phyloP scores from a whole-genome alignment of 1,284 basidiomycete species.

The Trichosporon sp. region DNA sequence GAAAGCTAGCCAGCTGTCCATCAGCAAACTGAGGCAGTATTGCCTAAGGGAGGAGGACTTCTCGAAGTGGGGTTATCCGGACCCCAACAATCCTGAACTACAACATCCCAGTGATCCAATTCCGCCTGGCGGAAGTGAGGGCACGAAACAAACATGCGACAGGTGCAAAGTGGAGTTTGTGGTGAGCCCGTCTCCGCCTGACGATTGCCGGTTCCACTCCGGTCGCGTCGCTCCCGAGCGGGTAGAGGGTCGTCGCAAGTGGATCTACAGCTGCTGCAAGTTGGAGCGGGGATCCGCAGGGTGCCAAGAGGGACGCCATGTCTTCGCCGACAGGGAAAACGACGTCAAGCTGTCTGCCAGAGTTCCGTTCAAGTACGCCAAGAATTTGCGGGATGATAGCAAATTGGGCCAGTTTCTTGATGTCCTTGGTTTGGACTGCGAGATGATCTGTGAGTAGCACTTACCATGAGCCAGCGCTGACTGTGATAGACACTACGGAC shows the following conservation, averaged over 20 bases:
- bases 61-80: conserved; percentile 70
- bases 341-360: conserved; percentile 71
- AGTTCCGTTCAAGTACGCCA: conserved; percentile 68
- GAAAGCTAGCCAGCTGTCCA: conserved; percentile 64
- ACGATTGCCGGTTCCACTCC: conserved; percentile 80
- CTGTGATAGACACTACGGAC: conserved; percentile 67
- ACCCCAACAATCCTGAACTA: conserved; percentile 59
- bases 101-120: not conserved
- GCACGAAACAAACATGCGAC: conserved; percentile 70
- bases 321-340: conserved; percentile 58
- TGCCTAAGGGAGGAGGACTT: conserved; percentile 66
- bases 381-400: conserved; percentile 28
- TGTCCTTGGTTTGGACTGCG: conserved; percentile 80
- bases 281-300: conserved; percentile 62
- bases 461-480: not conserved
- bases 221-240: conserved; percentile 61
- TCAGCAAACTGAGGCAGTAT: conserved; percentile 61
- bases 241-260: conserved; percentile 48
- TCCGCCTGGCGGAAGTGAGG: conserved; percentile 55
- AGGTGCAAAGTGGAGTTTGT: conserved; percentile 71
- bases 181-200: conserved; percentile 61
- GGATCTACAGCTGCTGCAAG: conserved; percentile 57
- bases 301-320: conserved; percentile 44
- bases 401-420: conserved; percentile 60
- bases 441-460: conserved; percentile 70